Evolutionary conservation across 1,284 basidiomycete genomes (phyloP).

Genomic region (Phellopilus nigrolimitatus): DNA sequence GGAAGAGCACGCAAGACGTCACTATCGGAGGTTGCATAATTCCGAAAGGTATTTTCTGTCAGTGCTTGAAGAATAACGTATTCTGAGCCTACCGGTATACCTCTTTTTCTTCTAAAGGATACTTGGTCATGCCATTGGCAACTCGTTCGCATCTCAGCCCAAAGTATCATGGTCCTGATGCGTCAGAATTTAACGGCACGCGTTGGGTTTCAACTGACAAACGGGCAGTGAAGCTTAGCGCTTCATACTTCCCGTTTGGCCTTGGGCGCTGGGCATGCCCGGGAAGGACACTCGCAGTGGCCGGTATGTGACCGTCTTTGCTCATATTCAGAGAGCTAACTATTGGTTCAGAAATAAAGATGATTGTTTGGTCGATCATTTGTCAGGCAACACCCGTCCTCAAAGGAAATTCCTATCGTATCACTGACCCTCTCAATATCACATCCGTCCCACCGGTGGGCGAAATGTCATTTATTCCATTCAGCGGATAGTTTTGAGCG

Average conservation of each 20-base stretch:
- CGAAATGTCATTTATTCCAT: conserved; percentile 9
- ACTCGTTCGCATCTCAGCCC: conserved; percentile 31
- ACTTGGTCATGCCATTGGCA: conserved; percentile 31
- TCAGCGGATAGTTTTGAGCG: too few species aligned
- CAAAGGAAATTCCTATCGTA: conserved; percentile 29
- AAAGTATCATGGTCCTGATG: conserved; percentile 28
- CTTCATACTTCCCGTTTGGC: conserved; percentile 33
- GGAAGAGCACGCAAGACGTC: conserved; percentile 30
- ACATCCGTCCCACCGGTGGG: conserved; percentile 26
- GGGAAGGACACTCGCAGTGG: conserved; percentile 31
- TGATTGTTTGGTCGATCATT: conserved; percentile 32
- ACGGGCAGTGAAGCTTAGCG: conserved; percentile 31
- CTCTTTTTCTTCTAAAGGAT: too few species aligned
- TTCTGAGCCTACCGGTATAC: too few species aligned
- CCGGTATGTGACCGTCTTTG: too few species aligned
- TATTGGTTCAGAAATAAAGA: conserved; percentile 32
- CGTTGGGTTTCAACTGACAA: conserved; percentile 31
- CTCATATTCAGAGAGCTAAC: too few species aligned
- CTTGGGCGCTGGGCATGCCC: conserved; percentile 36
- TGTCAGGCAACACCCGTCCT: conserved; percentile 29
- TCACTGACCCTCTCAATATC: conserved; percentile 33
- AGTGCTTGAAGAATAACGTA: too few species aligned
- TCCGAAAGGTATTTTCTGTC: conserved; percentile 36
- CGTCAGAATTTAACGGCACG: conserved; percentile 31
- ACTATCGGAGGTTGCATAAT: conserved; percentile 31